These are phyloP conservation scores for Phytophthora tentaculata DNA, from an alignment of 352 stramenopile species.

Conservation along the genomic window DNA sequence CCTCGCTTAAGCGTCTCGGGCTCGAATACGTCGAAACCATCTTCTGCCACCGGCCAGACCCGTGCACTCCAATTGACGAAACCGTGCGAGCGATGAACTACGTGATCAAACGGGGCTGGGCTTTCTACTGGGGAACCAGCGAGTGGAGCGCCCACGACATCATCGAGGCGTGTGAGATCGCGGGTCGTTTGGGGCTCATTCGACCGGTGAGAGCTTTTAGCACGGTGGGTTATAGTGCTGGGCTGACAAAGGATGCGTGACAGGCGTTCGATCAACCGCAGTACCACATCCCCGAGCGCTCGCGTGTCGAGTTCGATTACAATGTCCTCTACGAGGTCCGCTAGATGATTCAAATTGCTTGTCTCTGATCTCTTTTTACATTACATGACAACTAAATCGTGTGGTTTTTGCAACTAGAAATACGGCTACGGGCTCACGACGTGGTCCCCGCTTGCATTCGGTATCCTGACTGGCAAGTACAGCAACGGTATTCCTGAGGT, in stretches of 20 bases:
- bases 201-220: conserved; percentile 29
- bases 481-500: conserved; percentile 57
- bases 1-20: conserved; percentile 48
- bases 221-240: background rate
- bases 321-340: conserved; percentile 58
- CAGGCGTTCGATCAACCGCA: conserved; percentile 64
- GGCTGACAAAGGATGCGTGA: conserved; percentile 23
- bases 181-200: conserved; percentile 47
- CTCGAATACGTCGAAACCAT: conserved; percentile 62
- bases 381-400: background rate
- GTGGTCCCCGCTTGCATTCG: conserved; percentile 70
- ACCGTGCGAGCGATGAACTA: conserved; percentile 66
- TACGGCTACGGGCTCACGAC: conserved; percentile 75
- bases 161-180: conserved; percentile 61
- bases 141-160: conserved; percentile 72
- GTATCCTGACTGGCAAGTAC: conserved; percentile 80
- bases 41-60: conserved; percentile 60
- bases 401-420: conserved; percentile 29
- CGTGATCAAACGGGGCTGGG: conserved; percentile 39
- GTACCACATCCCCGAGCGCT: conserved; percentile 75
- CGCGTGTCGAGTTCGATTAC: conserved; percentile 65
- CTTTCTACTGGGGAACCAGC: conserved; percentile 62
- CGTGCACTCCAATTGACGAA: conserved; percentile 58
- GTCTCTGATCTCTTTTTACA: background rate
- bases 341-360: background rate